Base-by-base conservation (phyloP, 805 yeast species). In the Candida suzukii region DNA sequence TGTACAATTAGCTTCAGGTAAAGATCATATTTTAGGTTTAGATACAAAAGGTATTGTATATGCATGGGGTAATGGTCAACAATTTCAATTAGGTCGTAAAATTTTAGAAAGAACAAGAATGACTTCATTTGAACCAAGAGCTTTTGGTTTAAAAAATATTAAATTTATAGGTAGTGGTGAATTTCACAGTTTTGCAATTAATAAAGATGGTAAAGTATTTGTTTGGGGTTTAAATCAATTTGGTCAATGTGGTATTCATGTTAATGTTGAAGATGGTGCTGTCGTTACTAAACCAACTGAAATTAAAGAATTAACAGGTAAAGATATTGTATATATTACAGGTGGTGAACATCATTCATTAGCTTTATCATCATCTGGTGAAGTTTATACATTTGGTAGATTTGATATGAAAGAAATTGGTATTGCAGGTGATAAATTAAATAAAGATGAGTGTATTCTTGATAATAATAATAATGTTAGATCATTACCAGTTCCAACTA, bases 1-100 rank as follows among this genome's bases (percentile, higher is more conserved):
- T 41, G 87, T 82, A 22, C 93, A 87, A 55, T 61, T 93, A 42
- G 96, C 95, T 1, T 77, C 85, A 0, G 99, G 99, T 38, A 90
- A 90, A 59, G 98, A 93, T 58, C 99, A 93, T 58, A 60, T 93
- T 29, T 60, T 93, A 37, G 93, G 95, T 20, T 67, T 93, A 29
- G 95, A 90, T 58, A 67, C 76, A 21, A 81, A 77, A 54, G 99
- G 99, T 43, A 71, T 80, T 41, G 97, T 90, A 1, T 88, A 75
- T 56, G 90, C 98, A 0, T 93, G 99, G 99, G 99, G 99, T 50
- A 85, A 87, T 58, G 96, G 97, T 21, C 95, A 90, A 54, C 95
- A 87, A 56, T 79, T 71, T 63, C 98, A 93, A 66, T 71, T 93
- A 49, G 99, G 98, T 19, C 76, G 96, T 56, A 81, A 80, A 54